Evolutionary conservation across 495 filamentous ascomycete genomes (phyloP).

Genomic region (Annulohypoxylon moriforme): DNA sequence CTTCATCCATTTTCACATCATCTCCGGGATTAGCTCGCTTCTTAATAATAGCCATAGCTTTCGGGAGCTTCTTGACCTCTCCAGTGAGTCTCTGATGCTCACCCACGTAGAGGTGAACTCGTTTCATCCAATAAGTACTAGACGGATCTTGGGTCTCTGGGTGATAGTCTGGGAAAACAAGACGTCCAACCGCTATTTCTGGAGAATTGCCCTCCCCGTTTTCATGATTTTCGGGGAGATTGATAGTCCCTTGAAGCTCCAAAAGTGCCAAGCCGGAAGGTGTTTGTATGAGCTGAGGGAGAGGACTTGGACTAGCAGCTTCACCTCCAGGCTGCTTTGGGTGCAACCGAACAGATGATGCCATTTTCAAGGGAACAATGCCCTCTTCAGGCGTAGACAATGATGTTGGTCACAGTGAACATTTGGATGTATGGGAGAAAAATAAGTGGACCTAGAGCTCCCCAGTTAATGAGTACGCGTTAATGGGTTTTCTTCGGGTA

Average conservation of each 20-base stretch:
- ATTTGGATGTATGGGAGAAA: not conserved
- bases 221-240: constrained; percentile 61
- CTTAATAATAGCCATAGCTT: constrained; percentile 80
- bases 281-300: constrained; percentile 88
- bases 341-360: constrained; percentile 43
- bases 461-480: not conserved
- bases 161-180: constrained; percentile 82
- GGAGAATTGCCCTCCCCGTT: constrained; percentile 28
- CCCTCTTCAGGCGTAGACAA: not conserved
- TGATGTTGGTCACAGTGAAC: not conserved
- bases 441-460: constrained; percentile 9
- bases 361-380: constrained; percentile 31
- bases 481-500: constrained; percentile 36
- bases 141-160: constrained; percentile 57
- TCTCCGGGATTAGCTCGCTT: constrained; percentile 53
- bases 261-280: constrained; percentile 82
- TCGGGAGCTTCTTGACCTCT: constrained; percentile 85
- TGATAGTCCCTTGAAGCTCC: constrained; percentile 90
- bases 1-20: constrained; percentile 41
- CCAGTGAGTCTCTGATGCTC: constrained; percentile 90
- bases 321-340: constrained; percentile 21
- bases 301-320: constrained; percentile 59
- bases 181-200: constrained; percentile 73
- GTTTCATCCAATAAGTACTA: constrained; percentile 83
- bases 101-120: constrained; percentile 87